A percentile compares a stretch with the other conserved stretches of the same genome.
Conservation (phyloP, 192 early-diverging fungal genomes). For the Chytriomyces confervae region DNA sequence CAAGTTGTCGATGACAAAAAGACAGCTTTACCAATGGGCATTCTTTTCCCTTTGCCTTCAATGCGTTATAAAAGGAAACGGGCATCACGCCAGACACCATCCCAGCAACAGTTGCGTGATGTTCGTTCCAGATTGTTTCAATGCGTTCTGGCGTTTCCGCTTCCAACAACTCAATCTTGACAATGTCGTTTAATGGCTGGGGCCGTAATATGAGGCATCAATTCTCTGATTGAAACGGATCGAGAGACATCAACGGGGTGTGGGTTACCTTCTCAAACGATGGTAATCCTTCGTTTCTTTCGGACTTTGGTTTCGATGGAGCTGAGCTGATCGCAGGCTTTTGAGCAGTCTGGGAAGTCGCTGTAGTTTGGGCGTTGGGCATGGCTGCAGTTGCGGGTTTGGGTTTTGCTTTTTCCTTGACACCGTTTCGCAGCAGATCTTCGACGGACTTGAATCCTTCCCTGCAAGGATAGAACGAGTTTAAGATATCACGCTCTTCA, state of each 20-base stretch:
- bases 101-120: constrained; percentile 63
- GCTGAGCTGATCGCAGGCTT: constrained; percentile 1
- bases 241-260: background rate
- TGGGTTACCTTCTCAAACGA: constrained; percentile 43
- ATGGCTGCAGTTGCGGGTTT: background rate
- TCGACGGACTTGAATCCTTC: constrained; percentile 56
- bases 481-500: too few relatives aligned
- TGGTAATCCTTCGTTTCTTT: constrained; percentile 21
- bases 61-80: constrained; percentile 60
- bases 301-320: background rate
- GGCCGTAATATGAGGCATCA: background rate
- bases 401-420: constrained; percentile 9
- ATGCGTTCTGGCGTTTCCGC: constrained; percentile 41
- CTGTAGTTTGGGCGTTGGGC: background rate
- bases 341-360: background rate
- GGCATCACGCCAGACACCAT: constrained; percentile 70
- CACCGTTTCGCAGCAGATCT: constrained; percentile 45
- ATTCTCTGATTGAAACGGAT: background rate
- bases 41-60: constrained; percentile 56
- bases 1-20: background rate
- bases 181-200: constrained; percentile 47
- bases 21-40: constrained; percentile 60
- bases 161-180: constrained; percentile 44
- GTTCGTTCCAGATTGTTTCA: constrained; percentile 75
- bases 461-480: constrained; percentile 28